Evolutionary conservation across 2,329 filamentous ascomycete genomes (phyloP), one percentile per base, ranked within the genome.

Genomic region (Aspergillus terreus): DNA sequence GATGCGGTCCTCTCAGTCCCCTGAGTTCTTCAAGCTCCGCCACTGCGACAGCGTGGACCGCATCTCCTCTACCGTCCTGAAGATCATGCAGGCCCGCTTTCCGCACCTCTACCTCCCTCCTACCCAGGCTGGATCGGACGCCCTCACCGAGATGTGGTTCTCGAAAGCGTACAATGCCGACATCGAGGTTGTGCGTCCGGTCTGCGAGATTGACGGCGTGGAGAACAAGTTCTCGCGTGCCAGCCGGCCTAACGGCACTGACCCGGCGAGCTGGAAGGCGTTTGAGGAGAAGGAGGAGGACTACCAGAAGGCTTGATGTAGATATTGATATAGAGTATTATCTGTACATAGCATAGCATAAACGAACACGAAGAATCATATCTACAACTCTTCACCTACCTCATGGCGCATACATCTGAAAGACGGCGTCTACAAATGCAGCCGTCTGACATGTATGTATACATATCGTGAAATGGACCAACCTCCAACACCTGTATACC

Each of bases 41-140:
- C 83, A 86, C 59, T 76, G 78, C 44, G 79, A 86, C 61, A 85
- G 82, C 55, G 83, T 87, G 1, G 84, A 87, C 51, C 81, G 84
- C 43, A 83, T 86, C 35, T 83, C 82, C 0, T 80, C 79, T 43
- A 77, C 79, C 1, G 82, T 82, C 6, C 64, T 87, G 56, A 76
- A 74, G 51, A 76, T 75, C 25, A 78, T 85, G 79, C 73, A 77
- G 49, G 63, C 68, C 36, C 72, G 73, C 6, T 79, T 78, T 59
- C 80, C 81, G 0, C 76, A 80, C 23, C 66, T 85, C n/a, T 82
- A 84, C 53, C 70, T 72, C 25, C 21, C 54, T 3, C 51, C 58
- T 10, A 58, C 57, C 2, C 40, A 54, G 21, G 52, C 52, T 36
- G 66, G 76, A 23, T 65, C 64, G 6, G 67, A 75, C 44, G 73